Conservation (phyloP, 495 filamentous ascomycete species). For the Aspergillus olivimuriae region DNA sequence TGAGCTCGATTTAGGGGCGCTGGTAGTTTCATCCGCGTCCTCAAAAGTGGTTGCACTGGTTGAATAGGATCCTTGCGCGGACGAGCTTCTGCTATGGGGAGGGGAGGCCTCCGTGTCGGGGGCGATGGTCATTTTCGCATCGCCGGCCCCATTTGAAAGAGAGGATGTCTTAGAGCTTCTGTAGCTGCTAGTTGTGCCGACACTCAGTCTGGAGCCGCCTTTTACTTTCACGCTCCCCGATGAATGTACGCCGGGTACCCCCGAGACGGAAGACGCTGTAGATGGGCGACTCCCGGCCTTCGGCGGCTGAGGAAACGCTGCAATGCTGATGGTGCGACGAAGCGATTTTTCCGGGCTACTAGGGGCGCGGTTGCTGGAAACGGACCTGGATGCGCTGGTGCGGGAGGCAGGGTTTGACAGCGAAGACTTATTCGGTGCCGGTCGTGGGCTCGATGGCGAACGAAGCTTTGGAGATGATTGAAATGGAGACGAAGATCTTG, state of each 20-base stretch:
- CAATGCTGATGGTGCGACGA: slow-evolving; percentile 82
- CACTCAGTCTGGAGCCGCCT: slow-evolving; percentile 34
- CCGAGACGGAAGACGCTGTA: slow-evolving; percentile 33
- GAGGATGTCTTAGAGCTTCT: slow-evolving; percentile 57
- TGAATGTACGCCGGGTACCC: slow-evolving; percentile 19
- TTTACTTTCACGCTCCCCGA: slow-evolving; percentile 26
- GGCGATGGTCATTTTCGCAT: slow-evolving; percentile 59
- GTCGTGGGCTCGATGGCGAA: slow-evolving; percentile 55
- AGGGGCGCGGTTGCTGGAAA: slow-evolving; percentile 26
- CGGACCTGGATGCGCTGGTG: slow-evolving; percentile 32
- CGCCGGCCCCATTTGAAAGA: slow-evolving; percentile 70
- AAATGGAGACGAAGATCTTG: slow-evolving; percentile 34
- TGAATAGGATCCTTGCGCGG: slow-evolving; percentile 82
- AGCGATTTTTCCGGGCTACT: slow-evolving; percentile 56
- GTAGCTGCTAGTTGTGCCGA: slow-evolving; percentile 39
- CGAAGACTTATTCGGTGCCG: slow-evolving; percentile 45
- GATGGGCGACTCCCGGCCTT: slow-evolving; percentile 47
- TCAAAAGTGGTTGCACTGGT: slow-evolving; percentile 86
- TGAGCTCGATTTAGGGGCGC: slow-evolving; percentile 22
- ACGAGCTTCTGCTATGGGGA: slow-evolving; percentile 83
- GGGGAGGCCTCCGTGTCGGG: slow-evolving; percentile 67
- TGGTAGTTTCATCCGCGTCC: slow-evolving; percentile 42
- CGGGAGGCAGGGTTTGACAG: slow-evolving; percentile 39
- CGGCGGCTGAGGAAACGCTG: slow-evolving; percentile 87
- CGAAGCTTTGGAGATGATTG: slow-evolving; percentile 51